These are phyloP conservation scores for Raphanus sativus DNA, from an alignment of 345 rosid species.

Conservation along the genomic window DNA sequence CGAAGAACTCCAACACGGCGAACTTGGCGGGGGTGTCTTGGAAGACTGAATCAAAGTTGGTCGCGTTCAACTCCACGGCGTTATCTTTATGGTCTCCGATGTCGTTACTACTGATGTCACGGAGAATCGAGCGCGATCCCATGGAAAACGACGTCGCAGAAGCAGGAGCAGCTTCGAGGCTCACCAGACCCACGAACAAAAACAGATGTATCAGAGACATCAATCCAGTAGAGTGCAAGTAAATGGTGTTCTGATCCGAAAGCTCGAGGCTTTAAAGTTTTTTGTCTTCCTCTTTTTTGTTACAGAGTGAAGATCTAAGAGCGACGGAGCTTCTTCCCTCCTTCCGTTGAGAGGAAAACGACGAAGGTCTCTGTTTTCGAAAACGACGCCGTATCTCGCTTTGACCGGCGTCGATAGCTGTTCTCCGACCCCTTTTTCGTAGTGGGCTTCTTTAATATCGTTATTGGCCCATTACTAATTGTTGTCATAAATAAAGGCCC, in stretches of 20 bases:
- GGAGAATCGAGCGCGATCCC: slow-evolving; percentile 81
- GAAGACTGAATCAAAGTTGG: slow-evolving; percentile 68
- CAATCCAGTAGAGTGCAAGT: background rate
- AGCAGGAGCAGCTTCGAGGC: slow-evolving; percentile 38
- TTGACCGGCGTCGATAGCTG: slow-evolving; percentile 21
- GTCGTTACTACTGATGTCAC: slow-evolving; percentile 39
- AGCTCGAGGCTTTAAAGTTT: background rate
- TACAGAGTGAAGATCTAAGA: slow-evolving; percentile 12
- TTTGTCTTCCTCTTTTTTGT: background rate
- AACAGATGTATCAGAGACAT: slow-evolving; percentile 52
- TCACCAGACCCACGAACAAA: slow-evolving; percentile 41
- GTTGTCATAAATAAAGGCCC: background rate
- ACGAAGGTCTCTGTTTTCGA: slow-evolving; percentile 10
- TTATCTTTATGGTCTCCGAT: slow-evolving; percentile 44
- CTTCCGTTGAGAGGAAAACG: slow-evolving; percentile 25
- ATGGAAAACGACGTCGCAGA: slow-evolving; percentile 40
- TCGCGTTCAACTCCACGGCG: slow-evolving; percentile 69
- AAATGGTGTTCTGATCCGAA: background rate
- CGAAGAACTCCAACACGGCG: slow-evolving; percentile 89
- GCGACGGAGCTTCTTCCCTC: slow-evolving; percentile 24
- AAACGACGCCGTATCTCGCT: slow-evolving; percentile 10
- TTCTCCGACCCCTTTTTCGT: background rate
- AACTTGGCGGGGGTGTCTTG: slow-evolving; percentile 61
- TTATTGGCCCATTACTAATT: slow-evolving; percentile 18
- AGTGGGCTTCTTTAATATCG: slow-evolving; percentile 18